Conservation (phyloP, 225 moss, liverwort and hornwort genomes). For the Antitrichia curtipendula region DNA sequence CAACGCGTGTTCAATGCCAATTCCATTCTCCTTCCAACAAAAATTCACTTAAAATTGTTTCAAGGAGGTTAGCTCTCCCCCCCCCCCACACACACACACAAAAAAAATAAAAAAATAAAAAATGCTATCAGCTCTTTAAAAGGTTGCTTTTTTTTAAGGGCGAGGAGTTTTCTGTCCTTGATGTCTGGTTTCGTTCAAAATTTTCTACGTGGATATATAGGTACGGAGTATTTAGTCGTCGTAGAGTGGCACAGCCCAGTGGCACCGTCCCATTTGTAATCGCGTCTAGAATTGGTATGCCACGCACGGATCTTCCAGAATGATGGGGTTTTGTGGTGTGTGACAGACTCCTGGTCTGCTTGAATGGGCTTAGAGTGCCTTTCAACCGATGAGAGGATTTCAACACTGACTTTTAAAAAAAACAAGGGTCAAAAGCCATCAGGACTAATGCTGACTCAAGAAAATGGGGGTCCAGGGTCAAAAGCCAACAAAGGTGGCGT, state of each 20-base stretch:
- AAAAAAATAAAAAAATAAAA: too few species aligned
- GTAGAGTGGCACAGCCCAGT: too few species aligned
- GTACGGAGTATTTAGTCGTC: not conserved
- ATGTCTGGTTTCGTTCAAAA: not conserved
- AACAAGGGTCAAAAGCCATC: slow-evolving; percentile 11
- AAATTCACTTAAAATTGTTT: too few species aligned
- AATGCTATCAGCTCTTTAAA: too few species aligned
- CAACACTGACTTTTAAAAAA: not conserved
- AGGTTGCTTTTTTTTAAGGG: too few species aligned
- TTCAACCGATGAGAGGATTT: not conserved
- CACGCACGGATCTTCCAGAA: too few species aligned
- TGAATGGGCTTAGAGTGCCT: not conserved
- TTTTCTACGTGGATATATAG: not conserved
- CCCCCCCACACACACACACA: too few species aligned
- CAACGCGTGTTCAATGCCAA: too few species aligned
- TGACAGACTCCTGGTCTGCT: too few species aligned
- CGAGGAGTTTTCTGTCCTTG: not conserved
- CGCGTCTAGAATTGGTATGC: not conserved
- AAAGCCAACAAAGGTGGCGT: slow-evolving; percentile 28
- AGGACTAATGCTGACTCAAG: slow-evolving; percentile 11
- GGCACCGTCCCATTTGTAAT: not conserved
- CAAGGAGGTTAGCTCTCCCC: too few species aligned
- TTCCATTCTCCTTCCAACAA: too few species aligned
- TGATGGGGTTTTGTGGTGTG: not conserved
- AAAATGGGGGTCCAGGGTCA: not conserved